Percentiles rank a stretch among this genome's conserved stretches.
Evolutionary conservation across 2,329 filamentous ascomycete genomes (phyloP).

Genomic region (Sclerotinia borealis): DNA sequence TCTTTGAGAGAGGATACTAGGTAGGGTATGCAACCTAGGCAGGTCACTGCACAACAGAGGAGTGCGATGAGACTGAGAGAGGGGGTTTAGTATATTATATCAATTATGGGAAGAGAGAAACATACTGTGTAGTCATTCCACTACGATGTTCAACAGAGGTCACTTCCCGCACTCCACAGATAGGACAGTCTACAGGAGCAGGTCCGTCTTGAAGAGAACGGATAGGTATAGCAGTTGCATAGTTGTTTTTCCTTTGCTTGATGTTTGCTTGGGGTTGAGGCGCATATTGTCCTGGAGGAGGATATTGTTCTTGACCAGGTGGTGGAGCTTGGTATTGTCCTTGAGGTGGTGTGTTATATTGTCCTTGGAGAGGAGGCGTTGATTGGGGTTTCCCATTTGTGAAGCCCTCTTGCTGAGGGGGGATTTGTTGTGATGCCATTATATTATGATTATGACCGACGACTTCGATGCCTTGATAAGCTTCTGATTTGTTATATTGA

Average conservation of each 20-base stretch:
- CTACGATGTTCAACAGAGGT: constrained; percentile 18
- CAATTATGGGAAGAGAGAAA: background rate
- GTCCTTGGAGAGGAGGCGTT: background rate
- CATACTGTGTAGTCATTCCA: constrained; percentile 24
- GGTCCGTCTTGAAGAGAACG: constrained; percentile 16
- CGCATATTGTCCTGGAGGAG: background rate
- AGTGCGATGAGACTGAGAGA: constrained; percentile 19
- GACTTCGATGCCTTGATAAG: constrained; percentile 9
- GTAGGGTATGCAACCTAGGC: constrained; percentile 39
- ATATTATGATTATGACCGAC: background rate
- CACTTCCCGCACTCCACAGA: constrained; percentile 20
- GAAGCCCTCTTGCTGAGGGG: constrained; percentile 6
- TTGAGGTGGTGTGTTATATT: constrained; percentile 3
- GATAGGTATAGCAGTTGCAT: constrained; percentile 16
- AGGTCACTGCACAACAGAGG: constrained; percentile 23
- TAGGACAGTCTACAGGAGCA: constrained; percentile 22
- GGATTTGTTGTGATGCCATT: background rate
- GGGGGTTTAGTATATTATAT: background rate
- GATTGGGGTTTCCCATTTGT: background rate
- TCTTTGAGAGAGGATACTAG: constrained; percentile 38
- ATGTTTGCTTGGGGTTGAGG: constrained; percentile 3
- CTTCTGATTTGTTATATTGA: background rate
- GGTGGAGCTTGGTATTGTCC: background rate
- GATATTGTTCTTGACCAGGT: too few relatives aligned
- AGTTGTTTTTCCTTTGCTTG: constrained; percentile 8